Conservation (phyloP, 2,329 filamentous ascomycete species). For the Penicillium sp. region DNA sequence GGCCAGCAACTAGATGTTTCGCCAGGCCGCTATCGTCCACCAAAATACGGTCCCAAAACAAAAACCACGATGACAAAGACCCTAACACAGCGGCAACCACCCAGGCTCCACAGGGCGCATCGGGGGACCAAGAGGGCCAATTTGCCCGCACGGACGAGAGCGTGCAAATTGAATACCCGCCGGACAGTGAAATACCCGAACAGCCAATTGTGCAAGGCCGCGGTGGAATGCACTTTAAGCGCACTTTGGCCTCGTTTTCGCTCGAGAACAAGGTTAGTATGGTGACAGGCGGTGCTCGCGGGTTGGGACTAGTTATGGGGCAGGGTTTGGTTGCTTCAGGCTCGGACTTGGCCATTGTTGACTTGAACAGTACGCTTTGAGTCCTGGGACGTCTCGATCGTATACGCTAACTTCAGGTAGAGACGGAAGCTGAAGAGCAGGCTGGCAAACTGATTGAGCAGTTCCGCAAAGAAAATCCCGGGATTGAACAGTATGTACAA, state of each 20-base stretch:
- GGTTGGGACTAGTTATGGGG: conserved; percentile 87
- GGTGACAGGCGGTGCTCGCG: conserved; percentile 87
- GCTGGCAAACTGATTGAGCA: conserved; percentile 71
- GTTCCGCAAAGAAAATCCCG: conserved; percentile 78
- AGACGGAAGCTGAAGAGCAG: conserved; percentile 79
- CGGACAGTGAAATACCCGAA: conserved; percentile 70
- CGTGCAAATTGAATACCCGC: conserved; percentile 77
- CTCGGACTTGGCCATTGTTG: conserved; percentile 86
- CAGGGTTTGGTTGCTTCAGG: conserved; percentile 88
- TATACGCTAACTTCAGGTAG: conserved; percentile 43
- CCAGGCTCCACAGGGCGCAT: conserved; percentile 31
- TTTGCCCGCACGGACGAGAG: conserved; percentile 79
- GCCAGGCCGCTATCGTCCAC: conserved; percentile 34
- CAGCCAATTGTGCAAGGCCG: conserved; percentile 71
- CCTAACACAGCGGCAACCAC: conserved; percentile 29
- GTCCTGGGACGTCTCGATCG: not conserved
- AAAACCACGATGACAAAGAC: conserved; percentile 30
- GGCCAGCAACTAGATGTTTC: conserved; percentile 4
- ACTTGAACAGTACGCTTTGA: conserved; percentile 74
- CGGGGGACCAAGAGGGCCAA: conserved; percentile 58
- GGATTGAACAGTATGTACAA: conserved; percentile 61
- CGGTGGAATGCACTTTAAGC: conserved; percentile 78
- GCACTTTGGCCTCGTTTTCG: conserved; percentile 82
- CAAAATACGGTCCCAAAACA: conserved; percentile 23
- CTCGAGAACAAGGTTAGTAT: conserved; percentile 80